phyloP scores from a whole-genome alignment of 768 basidiomycete species.

The Auricularia sp. region DNA sequence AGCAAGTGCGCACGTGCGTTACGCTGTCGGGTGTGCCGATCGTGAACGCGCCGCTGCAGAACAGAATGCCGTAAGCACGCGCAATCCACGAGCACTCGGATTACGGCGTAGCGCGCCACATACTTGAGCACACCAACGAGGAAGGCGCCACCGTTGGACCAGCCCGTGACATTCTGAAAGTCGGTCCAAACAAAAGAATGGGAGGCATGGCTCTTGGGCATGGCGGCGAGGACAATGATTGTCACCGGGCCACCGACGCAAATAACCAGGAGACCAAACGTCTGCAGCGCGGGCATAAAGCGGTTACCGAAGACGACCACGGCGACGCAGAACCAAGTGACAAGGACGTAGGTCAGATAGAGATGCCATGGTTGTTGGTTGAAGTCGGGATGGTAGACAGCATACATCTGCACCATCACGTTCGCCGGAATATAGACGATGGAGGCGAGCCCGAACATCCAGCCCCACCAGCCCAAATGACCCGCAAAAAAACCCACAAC shows the following conservation, averaged over 20 bases:
- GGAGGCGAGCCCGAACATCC: not conserved
- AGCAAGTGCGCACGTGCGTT: not conserved
- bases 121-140: not conserved
- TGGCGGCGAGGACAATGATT: not conserved
- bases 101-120: not conserved
- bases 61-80: not conserved
- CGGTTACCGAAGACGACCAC: not conserved
- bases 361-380: not conserved
- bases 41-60: not conserved
- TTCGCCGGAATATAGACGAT: not conserved
- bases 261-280: not conserved
- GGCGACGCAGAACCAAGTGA: constrained; percentile 1
- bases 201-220: not conserved
- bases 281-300: not conserved
- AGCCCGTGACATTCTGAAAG: not conserved
- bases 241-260: not conserved
- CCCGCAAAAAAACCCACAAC: not conserved
- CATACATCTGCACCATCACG: not conserved
- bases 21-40: constrained; percentile 1
- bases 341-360: not conserved
- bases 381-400: not conserved
- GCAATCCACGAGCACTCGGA: not conserved
- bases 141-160: not conserved
- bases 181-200: not conserved
- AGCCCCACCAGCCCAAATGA: constrained; percentile 1